These are phyloP conservation scores for Talaromyces sp. DNA, from an alignment of 2,329 filamentous ascomycete species.

Conservation along the genomic window DNA sequence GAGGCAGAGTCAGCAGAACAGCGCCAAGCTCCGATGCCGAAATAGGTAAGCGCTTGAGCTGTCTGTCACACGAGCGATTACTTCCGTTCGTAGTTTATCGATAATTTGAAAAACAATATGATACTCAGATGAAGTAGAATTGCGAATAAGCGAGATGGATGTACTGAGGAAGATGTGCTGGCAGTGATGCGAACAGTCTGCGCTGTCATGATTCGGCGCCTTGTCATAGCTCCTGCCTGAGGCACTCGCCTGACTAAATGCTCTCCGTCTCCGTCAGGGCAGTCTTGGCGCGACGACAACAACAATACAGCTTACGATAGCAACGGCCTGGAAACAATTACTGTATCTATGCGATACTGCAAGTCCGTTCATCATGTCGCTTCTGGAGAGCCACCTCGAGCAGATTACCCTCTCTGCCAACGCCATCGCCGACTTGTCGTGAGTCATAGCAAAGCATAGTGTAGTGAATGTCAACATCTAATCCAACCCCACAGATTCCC, in stretches of 20 bases:
- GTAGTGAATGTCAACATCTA: neutral
- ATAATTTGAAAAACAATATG: neutral
- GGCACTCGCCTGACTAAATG: neutral
- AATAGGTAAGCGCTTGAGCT: slow-evolving; percentile 11
- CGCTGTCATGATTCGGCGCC: slow-evolving; percentile 14
- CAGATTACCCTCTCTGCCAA: slow-evolving; percentile 73
- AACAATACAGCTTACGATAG: neutral
- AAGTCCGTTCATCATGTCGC: slow-evolving; percentile 55
- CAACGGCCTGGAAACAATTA: neutral
- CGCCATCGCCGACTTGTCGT: slow-evolving; percentile 73
- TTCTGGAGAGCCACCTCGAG: slow-evolving; percentile 68
- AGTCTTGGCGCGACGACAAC: neutral
- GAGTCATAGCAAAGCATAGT: slow-evolving; percentile 28
- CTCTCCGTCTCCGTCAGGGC: neutral
- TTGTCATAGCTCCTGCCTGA: slow-evolving; percentile 18
- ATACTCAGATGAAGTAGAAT: too few species aligned
- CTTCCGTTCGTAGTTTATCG: neutral
- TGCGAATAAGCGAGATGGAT: too few species aligned
- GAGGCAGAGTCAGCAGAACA: slow-evolving; percentile 11
- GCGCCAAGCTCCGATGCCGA: slow-evolving; percentile 14
- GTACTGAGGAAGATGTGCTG: slow-evolving; percentile 7
- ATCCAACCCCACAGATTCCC: slow-evolving; percentile 63
- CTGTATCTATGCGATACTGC: neutral
- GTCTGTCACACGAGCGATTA: slow-evolving; percentile 3
- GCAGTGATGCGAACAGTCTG: neutral